phyloP scores from a whole-genome alignment of 2,329 filamentous ascomycete genomes.

The Chrysoporthe puriensis region DNA sequence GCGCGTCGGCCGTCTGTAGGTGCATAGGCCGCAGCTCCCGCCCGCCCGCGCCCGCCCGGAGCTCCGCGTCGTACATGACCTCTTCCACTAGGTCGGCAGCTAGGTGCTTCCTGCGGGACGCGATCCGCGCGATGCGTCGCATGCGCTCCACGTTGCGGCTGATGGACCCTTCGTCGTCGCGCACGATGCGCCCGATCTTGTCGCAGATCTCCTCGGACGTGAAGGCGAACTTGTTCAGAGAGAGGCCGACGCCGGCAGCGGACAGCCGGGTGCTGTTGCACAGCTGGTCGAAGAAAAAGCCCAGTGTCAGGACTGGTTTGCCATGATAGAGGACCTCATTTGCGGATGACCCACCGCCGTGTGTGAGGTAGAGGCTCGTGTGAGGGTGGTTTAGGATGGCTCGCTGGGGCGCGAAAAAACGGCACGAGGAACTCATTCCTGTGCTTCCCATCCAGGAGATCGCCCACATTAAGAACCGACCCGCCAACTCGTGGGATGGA shows the following conservation, averaged over 20 bases:
- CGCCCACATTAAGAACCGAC: constrained; percentile 29
- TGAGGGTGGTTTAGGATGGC: constrained; percentile 42
- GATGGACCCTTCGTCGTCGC: constrained; percentile 38
- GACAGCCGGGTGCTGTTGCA: constrained; percentile 42
- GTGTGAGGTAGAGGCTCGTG: constrained; percentile 44
- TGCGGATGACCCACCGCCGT: constrained; percentile 46
- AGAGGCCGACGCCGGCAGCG: constrained; percentile 40
- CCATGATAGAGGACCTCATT: constrained; percentile 48
- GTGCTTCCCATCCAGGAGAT: constrained; percentile 38
- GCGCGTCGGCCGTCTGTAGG: constrained; percentile 47
- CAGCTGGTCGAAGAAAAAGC: constrained; percentile 48
- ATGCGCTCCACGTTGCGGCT: constrained; percentile 41
- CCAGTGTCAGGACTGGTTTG: constrained; percentile 41
- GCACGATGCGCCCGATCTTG: constrained; percentile 36
- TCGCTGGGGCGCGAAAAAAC: constrained; percentile 46
- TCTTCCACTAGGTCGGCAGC: constrained; percentile 48
- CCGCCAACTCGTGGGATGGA: constrained; percentile 27
- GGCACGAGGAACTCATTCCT: constrained; percentile 37
- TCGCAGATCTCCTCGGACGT: constrained; percentile 37
- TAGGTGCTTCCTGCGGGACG: constrained; percentile 42
- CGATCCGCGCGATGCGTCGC: constrained; percentile 43
- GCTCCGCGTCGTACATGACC: constrained; percentile 43
- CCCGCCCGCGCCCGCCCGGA: constrained; percentile 27
- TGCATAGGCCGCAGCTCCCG: constrained; percentile 42
- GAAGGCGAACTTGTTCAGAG: constrained; percentile 44